Percentiles rank a stretch among this genome's conserved stretches.
Conservation (phyloP, 2,329 filamentous ascomycete species). For the Hortaea werneckii region DNA sequence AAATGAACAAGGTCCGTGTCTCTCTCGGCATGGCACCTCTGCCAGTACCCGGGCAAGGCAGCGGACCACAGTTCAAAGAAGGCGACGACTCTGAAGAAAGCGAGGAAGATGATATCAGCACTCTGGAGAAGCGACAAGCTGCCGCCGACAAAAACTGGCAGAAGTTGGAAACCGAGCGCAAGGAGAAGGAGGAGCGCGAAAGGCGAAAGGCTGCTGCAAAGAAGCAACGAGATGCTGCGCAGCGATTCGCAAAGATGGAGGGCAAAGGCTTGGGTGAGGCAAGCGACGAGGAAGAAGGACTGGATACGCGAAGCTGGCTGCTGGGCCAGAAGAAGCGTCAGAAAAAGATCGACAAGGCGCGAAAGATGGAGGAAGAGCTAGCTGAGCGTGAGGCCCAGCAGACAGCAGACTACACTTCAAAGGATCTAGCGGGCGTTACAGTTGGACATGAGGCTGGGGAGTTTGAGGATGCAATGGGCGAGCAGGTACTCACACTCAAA, state of each 20-base stretch:
- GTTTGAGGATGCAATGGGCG: constrained; percentile 64
- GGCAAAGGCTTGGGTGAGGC: constrained; percentile 76
- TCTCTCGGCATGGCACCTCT: constrained; percentile 85
- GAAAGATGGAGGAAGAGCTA: constrained; percentile 62
- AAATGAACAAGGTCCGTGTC: constrained; percentile 84
- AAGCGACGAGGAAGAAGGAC: constrained; percentile 48
- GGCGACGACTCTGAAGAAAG: constrained; percentile 35
- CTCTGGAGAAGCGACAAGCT: constrained; percentile 69
- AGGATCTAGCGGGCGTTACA: constrained; percentile 80
- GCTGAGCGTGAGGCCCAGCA: constrained; percentile 59
- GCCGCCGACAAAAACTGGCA: constrained; percentile 67
- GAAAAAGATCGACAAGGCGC: constrained; percentile 71
- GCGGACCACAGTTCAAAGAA: constrained; percentile 48
- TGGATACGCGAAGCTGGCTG: constrained; percentile 80
- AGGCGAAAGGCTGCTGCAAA: constrained; percentile 74
- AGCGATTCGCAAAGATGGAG: constrained; percentile 63
- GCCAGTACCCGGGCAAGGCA: constrained; percentile 61
- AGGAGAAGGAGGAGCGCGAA: constrained; percentile 67
- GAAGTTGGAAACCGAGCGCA: constrained; percentile 55
- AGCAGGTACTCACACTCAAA: constrained; percentile 90
- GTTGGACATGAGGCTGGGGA: constrained; percentile 78
- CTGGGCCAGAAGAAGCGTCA: constrained; percentile 85
- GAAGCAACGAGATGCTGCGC: constrained; percentile 74
- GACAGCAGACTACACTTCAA: constrained; percentile 68
- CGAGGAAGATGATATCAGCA: constrained; percentile 67